A percentile compares a stretch with the other conserved stretches of the same genome.
These are phyloP conservation scores for Primulina huaijiensis DNA, from an alignment of 257 asterid species.

Conservation along the genomic window DNA sequence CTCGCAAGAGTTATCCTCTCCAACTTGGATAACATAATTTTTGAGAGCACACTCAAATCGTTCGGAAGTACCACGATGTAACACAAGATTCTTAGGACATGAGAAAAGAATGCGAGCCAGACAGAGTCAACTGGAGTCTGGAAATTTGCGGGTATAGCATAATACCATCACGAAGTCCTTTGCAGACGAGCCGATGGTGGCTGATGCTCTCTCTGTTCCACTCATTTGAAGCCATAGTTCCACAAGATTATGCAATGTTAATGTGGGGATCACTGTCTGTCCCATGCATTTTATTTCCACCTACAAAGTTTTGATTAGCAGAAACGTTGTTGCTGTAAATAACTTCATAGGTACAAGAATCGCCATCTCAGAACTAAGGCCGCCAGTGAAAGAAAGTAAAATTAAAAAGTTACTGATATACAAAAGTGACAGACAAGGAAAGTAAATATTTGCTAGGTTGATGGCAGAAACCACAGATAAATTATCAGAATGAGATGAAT, in stretches of 20 bases:
- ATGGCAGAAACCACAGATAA: slow-evolving; percentile 1
- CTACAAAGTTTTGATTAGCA: slow-evolving; percentile 28
- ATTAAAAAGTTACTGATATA: background rate
- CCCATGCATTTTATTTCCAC: slow-evolving; percentile 71
- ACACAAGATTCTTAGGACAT: background rate
- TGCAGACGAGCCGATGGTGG: slow-evolving; percentile 56
- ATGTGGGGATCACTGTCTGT: slow-evolving; percentile 41
- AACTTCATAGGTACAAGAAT: background rate
- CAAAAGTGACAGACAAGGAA: background rate
- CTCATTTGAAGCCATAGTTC: slow-evolving; percentile 59
- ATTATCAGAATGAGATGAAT: slow-evolving; percentile 8
- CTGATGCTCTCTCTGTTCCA: slow-evolving; percentile 37
- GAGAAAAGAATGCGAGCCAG: background rate
- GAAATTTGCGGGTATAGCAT: slow-evolving; percentile 45
- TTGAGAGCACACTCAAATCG: background rate
- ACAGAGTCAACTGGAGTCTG: background rate
- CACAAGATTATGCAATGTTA: slow-evolving; percentile 40
- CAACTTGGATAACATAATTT: background rate
- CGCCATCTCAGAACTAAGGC: background rate
- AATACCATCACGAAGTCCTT: slow-evolving; percentile 74
- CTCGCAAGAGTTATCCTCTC: background rate
- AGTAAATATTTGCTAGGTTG: background rate
- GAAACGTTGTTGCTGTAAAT: background rate
- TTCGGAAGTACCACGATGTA: background rate
- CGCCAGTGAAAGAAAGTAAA: no score